Evolutionary conservation across 352 stramenopile genomes (phyloP), one percentile per base, ranked within the genome.

Genomic region (Phytophthora hibernalis): DNA sequence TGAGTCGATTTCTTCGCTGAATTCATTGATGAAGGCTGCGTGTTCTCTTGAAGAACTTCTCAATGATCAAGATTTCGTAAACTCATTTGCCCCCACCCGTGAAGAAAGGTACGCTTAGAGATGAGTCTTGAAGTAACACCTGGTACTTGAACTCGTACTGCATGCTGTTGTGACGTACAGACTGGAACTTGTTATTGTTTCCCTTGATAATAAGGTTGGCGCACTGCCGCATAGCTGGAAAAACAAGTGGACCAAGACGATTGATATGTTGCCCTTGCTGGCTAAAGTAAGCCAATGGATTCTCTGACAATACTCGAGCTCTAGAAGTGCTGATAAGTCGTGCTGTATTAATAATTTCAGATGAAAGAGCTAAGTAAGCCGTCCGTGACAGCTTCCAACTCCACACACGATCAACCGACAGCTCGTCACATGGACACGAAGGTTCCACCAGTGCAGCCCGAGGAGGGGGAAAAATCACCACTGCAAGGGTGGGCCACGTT

Each of bases 401-500:
- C 16, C n/a, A 35, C 22, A 31, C 26, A 21, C 3, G 31, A 65
- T 15, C 18, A 47, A 42, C 18, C 16, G 12, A 15, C 21, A 30
- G 8, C 2, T 28, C 49, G 63, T 61, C 48, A 52, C 16, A 64
- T 56, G 24, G 31, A 53, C 7, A 38, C 30, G 11, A 13, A n/a
- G 24, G 8, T 20, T 28, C 31, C 26, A 31, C 26, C 26, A 31
- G 26, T 31, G 26, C 26, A 68, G 26, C 15, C 12, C 21, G 56
- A 66, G n/a, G 12, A 24, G n/a, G 65, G 65, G 22, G 42, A 53
- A 43, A 24, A 42, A 4, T 69, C 57, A 3, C 52, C 61, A 16
- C 9, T 67, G 22, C 22, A 74, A 43, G 61, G 65, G 6, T 90
- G 81, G 81, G 81, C 78, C 5, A 82, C 72, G 5, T 90, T 90